A percentile compares a stretch with the other conserved stretches of the same genome.
phyloP scores from a whole-genome alignment of 108 stramenopile genomes.

The Thalassiosira profunda region DNA sequence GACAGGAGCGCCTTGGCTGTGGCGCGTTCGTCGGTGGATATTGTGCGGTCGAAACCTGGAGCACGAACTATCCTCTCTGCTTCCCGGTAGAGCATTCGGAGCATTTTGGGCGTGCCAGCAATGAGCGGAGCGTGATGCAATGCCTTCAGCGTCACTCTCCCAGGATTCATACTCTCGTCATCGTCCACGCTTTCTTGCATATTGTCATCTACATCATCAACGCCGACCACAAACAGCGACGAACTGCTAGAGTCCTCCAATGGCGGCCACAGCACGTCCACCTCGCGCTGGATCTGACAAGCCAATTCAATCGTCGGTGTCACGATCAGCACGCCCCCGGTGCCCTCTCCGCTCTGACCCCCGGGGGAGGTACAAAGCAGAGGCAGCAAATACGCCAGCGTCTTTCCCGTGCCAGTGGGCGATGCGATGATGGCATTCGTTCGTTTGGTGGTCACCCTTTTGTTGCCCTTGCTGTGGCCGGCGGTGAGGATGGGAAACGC shows the following conservation, averaged over 20 bases:
- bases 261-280: constrained; percentile 53
- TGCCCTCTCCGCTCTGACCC: constrained; percentile 26
- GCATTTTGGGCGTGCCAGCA: constrained; percentile 67
- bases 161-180: not conserved
- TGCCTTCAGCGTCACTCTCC: constrained; percentile 9
- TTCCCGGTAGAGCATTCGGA: constrained; percentile 57
- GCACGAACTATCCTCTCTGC: constrained; percentile 9
- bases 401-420: constrained; percentile 80
- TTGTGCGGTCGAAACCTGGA: not conserved
- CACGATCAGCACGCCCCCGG: constrained; percentile 59
- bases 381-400: constrained; percentile 73
- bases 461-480: constrained; percentile 13
- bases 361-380: constrained; percentile 53
- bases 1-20: constrained; percentile 33
- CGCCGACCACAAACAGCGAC: constrained; percentile 42
- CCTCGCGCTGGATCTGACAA: constrained; percentile 65
- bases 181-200: constrained; percentile 1
- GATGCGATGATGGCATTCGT: constrained; percentile 73
- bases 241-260: constrained; percentile 4
- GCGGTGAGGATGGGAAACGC: constrained; percentile 51
- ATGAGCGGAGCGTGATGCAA: constrained; percentile 45
- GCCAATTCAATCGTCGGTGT: constrained; percentile 78
- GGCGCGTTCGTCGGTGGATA: constrained; percentile 19
- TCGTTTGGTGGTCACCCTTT: constrained; percentile 8
- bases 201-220: no score